Percentiles rank a stretch among this genome's conserved stretches.
These are phyloP conservation scores for Termitomyces sp. DNA, from an alignment of 768 basidiomycete species.

Conservation along the genomic window DNA sequence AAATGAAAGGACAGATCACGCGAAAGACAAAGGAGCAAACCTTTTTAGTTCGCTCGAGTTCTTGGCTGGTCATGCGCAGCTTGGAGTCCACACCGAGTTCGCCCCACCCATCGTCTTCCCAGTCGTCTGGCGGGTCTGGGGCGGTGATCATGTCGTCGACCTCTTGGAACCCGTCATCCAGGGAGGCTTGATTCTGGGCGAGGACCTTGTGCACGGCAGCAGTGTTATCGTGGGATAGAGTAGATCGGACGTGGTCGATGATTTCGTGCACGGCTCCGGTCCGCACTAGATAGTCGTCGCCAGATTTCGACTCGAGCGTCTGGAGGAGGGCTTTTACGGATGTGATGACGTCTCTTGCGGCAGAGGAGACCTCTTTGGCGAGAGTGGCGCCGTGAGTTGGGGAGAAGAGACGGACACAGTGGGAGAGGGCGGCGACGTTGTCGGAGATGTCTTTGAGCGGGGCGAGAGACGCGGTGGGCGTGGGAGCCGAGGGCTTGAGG, in stretches of 20 bases:
- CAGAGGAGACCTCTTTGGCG: slow-evolving; percentile 33
- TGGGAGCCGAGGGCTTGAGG: slow-evolving; percentile 52
- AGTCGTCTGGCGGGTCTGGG: slow-evolving; percentile 33
- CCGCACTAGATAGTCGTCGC: slow-evolving; percentile 48
- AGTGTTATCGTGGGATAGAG: slow-evolving; percentile 51
- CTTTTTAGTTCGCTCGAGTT: slow-evolving; percentile 56
- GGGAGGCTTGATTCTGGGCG: slow-evolving; percentile 44
- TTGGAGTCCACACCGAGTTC: slow-evolving; percentile 51
- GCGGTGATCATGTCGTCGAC: slow-evolving; percentile 48
- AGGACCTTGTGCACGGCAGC: slow-evolving; percentile 52
- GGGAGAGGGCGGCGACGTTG: slow-evolving; percentile 42
- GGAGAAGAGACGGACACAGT: slow-evolving; percentile 42
- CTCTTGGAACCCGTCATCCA: slow-evolving; percentile 60
- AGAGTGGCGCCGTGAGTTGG: slow-evolving; percentile 42
- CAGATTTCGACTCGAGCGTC: slow-evolving; percentile 27
- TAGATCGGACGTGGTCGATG: slow-evolving; percentile 45
- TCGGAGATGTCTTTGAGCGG: slow-evolving; percentile 50
- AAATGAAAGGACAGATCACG: not conserved
- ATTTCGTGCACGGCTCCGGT: slow-evolving; percentile 59
- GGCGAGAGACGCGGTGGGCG: slow-evolving; percentile 43
- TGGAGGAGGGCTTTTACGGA: slow-evolving; percentile 39
- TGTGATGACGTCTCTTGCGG: slow-evolving; percentile 36
- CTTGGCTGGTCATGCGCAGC: slow-evolving; percentile 39
- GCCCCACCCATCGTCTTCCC: slow-evolving; percentile 64
- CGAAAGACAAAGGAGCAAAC: slow-evolving; percentile 26